Evolutionary conservation across 1,284 basidiomycete species (phyloP), one percentile per base, ranked within the genome.

Genomic region (Ceratorhiza oryzae-sativae): DNA sequence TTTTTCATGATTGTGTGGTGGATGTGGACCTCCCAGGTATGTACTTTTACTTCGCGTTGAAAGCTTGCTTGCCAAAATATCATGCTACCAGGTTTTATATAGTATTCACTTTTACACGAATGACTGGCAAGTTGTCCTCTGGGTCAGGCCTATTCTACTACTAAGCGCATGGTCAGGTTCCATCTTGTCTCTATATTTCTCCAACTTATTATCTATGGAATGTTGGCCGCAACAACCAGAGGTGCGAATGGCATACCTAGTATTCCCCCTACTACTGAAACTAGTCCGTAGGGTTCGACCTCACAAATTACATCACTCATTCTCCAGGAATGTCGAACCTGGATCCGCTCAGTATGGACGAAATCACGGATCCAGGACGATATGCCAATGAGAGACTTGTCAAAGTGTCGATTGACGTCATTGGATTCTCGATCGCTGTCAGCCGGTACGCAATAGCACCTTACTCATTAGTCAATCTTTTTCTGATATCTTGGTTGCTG

Each of bases 1-100:
- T 67, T 67, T 39, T 67, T 67, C 18, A 36, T 53, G 20, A 25
- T 53, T 8, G 62, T 67, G 20, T 53, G 46, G 62, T 67, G 62
- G 62, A 48, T 67, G 34, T 67, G 62, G 62, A 34, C 32, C 4
- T 53, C 62, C 23, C 62, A 67, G 36, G 62, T 67, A 36, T 34
- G 23, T 41, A 27, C 3, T 36, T 15, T 46, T 27, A 25, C 8
- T 27, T 23, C 20, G 25, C 8, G 6, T 27, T 20, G 10, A 5
- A 6, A 39, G 4, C 20, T n/a, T 4, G 5, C 20, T 46, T 46
- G 10, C 45, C 20, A 4, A 46, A 4, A 20, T 5, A 18, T 46
- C 4, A 3, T 13, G 4, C 13, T 32, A 6, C 15, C 36, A 65
- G 61, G 27, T 25, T n/a, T 23, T 53, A 20, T 67, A 67, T 41